phyloP scores from a whole-genome alignment of 768 basidiomycete species.

The Panellus pusillus region DNA sequence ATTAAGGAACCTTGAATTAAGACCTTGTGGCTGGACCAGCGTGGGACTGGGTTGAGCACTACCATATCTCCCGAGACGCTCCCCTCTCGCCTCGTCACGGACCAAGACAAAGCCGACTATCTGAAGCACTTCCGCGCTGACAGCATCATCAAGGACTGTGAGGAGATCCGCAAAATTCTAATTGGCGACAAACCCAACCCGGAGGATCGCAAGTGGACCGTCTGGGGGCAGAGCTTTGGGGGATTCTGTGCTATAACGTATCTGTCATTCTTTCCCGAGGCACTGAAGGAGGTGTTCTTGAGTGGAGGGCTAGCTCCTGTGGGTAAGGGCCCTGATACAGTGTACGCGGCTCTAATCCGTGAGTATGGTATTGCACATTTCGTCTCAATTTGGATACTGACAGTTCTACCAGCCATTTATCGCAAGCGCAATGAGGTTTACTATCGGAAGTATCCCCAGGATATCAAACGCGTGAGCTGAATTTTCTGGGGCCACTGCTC shows the following conservation, averaged over 20 bases:
- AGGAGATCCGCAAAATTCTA: constrained; percentile 45
- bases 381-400: background rate
- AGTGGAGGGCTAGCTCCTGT: constrained; percentile 51
- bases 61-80: constrained; percentile 45
- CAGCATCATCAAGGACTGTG: constrained; percentile 49
- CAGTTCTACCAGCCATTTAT: constrained; percentile 33
- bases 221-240: constrained; percentile 54
- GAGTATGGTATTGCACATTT: constrained; percentile 22
- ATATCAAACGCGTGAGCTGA: constrained; percentile 39
- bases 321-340: constrained; percentile 41
- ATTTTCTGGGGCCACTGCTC: background rate
- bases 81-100: constrained; percentile 36
- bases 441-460: constrained; percentile 49
- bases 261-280: constrained; percentile 45
- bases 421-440: constrained; percentile 45
- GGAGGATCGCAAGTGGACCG: constrained; percentile 51
- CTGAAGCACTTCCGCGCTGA: constrained; percentile 54
- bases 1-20: constrained; percentile 11
- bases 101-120: constrained; percentile 47
- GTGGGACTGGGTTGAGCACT: constrained; percentile 55
- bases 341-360: constrained; percentile 43
- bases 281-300: constrained; percentile 49
- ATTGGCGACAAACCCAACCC: constrained; percentile 38
- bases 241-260: constrained; percentile 51
- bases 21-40: constrained; percentile 53